Conservation (phyloP, 2,329 filamentous ascomycete genomes). For the Myotisia sp. region DNA sequence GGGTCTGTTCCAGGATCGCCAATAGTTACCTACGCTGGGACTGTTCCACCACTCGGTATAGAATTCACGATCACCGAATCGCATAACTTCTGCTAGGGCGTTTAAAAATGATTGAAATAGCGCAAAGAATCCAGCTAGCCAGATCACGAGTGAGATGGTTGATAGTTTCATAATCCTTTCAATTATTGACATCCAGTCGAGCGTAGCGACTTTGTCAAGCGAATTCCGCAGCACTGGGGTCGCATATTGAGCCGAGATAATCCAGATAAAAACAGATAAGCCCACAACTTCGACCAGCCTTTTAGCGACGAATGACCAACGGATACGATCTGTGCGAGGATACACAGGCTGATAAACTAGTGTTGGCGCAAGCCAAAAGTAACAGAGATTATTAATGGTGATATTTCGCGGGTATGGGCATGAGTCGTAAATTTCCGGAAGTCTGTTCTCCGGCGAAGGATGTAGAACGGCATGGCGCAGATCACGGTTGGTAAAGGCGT, state of each 20-base stretch:
- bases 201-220: constrained; percentile 65
- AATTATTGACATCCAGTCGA: constrained; percentile 67
- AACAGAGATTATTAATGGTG: constrained; percentile 70
- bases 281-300: constrained; percentile 62
- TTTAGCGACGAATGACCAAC: constrained; percentile 80
- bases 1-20: constrained; percentile 95
- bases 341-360: constrained; percentile 95
- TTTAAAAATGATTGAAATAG: constrained; percentile 90
- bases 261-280: constrained; percentile 83
- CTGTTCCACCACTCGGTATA: constrained; percentile 99
- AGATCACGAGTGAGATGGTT: constrained; percentile 89
- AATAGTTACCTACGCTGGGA: constrained; percentile 71
- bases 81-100: constrained; percentile 74
- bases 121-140: constrained; percentile 95
- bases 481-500: constrained; percentile 92
- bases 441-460: constrained; percentile 49
- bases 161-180: constrained; percentile 90
- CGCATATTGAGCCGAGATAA: constrained; percentile 86
- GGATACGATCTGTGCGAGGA: constrained; percentile 63
- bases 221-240: constrained; percentile 81
- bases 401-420: constrained; percentile 89
- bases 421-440: constrained; percentile 66
- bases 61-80: constrained; percentile 85
- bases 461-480: constrained; percentile 81
- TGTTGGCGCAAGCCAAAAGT: constrained; percentile 97